Percentiles rank a stretch among this genome's conserved stretches.
phyloP scores from a whole-genome alignment of 495 filamentous ascomycete genomes.

The Hypoxylon subgilvum region DNA sequence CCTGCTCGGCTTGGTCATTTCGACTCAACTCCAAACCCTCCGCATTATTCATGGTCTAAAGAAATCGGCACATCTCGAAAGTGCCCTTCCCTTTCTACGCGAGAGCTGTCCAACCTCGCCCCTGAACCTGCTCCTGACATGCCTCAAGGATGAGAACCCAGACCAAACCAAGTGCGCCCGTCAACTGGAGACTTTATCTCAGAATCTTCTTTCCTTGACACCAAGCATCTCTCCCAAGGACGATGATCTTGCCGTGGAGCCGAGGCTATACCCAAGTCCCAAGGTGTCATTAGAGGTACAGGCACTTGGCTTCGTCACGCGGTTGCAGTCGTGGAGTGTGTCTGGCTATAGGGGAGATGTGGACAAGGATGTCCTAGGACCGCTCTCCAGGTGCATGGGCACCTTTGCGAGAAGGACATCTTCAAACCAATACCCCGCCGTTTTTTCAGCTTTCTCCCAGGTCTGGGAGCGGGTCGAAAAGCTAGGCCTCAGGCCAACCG shows the following conservation, averaged over 20 bases:
- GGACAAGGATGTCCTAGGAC: slow-evolving; percentile 71
- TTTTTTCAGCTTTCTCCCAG: slow-evolving; percentile 29
- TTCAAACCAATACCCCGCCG: slow-evolving; percentile 40
- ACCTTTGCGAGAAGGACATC: slow-evolving; percentile 64
- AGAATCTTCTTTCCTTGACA: slow-evolving; percentile 68
- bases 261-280: slow-evolving; percentile 62
- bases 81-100: slow-evolving; percentile 49
- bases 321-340: slow-evolving; percentile 73
- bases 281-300: slow-evolving; percentile 68
- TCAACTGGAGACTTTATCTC: slow-evolving; percentile 73
- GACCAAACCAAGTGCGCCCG: slow-evolving; percentile 65
- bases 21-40: slow-evolving; percentile 60
- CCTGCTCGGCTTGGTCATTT: slow-evolving; percentile 55
- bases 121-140: slow-evolving; percentile 62
- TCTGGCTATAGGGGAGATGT: slow-evolving; percentile 71
- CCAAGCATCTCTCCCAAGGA: slow-evolving; percentile 62
- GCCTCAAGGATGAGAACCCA: slow-evolving; percentile 53
- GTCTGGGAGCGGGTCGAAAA: slow-evolving; percentile 41
- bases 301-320: slow-evolving; percentile 67
- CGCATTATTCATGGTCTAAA: slow-evolving; percentile 56
- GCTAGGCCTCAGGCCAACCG: slow-evolving; percentile 23
- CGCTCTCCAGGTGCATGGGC: slow-evolving; percentile 69
- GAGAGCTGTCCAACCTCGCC: slow-evolving; percentile 66
- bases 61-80: slow-evolving; percentile 59
- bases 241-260: slow-evolving; percentile 54